Base-by-base conservation (phyloP, 148 eudicot genomes). In the Silene uniflora region DNA sequence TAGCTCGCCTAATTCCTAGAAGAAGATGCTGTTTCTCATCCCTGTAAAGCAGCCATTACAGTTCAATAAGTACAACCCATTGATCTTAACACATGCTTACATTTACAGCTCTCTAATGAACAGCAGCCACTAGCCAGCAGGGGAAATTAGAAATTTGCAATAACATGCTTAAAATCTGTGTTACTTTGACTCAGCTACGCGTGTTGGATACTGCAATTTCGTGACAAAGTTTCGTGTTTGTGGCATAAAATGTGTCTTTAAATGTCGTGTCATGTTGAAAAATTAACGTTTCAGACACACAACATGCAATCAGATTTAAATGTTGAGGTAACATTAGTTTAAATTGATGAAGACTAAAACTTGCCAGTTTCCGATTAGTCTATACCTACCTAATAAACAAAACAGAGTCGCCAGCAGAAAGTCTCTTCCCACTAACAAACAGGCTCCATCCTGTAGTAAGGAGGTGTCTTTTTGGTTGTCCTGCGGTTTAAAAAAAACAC, bases 361-460 rank as follows among this genome's bases (percentile, higher is more conserved):
- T 24, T 58, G 32, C 11, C 58, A 56, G 5, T 42, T 22, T 18
- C 10, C 58, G 42, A 35, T 35, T 24, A 68, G 19, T n/a, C 14
- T 14, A 59, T 62, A 55, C 66, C 77, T 85, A 93, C 98, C 98
- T 87, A 56, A 95, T 95, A 80, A 95, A 92, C 44, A 95, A 82
- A 59, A 95, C 99, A 4, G 99, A 90, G 82, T 95, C 99, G 44
- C 99, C 97, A 0, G 99, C 96, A 82, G 88, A 83, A 82, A 95
- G 91, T 81, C 92, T 83, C 89, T 95, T 95, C 52, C 96, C 99
- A 74, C 93, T 81, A 58, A 95, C 97, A 84, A 92, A 95, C 73
- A 89, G 90, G 85, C 99, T 95, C 99, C 99, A 95, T 16, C 99
- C 99, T 7, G 97, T 90, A 44, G 99, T 95, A 60, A 95, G 90